Conservation (phyloP, 2,329 filamentous ascomycete genomes). For the Dryadomyces quercivorus region DNA sequence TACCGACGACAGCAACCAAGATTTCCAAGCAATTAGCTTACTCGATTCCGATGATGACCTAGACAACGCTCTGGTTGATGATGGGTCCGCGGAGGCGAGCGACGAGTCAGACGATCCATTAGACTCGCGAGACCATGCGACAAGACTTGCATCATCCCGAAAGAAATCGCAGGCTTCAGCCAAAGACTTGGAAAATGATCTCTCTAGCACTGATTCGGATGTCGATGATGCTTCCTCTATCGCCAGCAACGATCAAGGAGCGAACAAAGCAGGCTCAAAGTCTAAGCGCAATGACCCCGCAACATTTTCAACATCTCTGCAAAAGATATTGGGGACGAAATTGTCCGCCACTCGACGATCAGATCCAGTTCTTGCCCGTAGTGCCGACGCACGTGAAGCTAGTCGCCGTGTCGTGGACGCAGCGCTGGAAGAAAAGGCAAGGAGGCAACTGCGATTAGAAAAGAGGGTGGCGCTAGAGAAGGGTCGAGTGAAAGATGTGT, state of each 20-base stretch:
- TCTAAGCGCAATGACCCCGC: constrained; percentile 85
- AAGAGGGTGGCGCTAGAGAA: constrained; percentile 71
- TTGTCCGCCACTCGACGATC: constrained; percentile 67
- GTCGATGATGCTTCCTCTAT: constrained; percentile 16
- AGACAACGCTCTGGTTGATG: constrained; percentile 39
- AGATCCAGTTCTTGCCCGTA: constrained; percentile 86
- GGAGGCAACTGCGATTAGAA: constrained; percentile 66
- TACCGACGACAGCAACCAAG: constrained; percentile 24
- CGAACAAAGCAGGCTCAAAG: constrained; percentile 24
- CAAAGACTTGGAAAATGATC: constrained; percentile 26
- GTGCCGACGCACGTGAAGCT: constrained; percentile 58
- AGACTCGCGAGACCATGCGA: constrained; percentile 16
- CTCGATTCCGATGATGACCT: constrained; percentile 46
- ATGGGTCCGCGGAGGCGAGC: constrained; percentile 22
- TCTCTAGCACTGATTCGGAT: constrained; percentile 21
- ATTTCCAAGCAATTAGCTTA: constrained; percentile 39
- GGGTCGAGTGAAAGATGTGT: constrained; percentile 76
- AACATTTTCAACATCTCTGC: constrained; percentile 85
- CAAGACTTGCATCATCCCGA: neutral
- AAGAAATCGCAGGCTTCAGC: constrained; percentile 16
- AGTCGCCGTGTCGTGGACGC: constrained; percentile 61
- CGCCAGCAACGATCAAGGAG: constrained; percentile 8
- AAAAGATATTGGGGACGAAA: constrained; percentile 86
- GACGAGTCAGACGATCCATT: constrained; percentile 23
- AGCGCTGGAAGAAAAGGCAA: constrained; percentile 71